phyloP scores from a whole-genome alignment of 1,284 basidiomycete species.

The Apiotrichum siamense region DNA sequence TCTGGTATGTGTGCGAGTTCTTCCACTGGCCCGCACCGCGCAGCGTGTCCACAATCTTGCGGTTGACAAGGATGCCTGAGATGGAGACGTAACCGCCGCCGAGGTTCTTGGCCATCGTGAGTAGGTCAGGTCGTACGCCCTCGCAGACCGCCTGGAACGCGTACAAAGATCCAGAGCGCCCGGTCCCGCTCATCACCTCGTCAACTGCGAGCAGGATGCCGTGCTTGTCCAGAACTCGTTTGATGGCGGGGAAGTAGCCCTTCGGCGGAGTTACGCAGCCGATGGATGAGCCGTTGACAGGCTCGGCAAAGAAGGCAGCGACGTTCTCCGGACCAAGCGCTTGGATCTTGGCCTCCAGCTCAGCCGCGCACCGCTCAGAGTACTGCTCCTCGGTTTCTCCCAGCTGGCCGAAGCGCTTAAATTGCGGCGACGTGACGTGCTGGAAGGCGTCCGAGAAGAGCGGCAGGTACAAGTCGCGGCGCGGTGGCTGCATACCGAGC shows the following conservation, averaged over 20 bases:
- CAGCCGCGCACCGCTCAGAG: conserved; percentile 64
- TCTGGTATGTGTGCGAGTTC: conserved; percentile 82
- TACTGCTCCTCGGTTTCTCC: conserved; percentile 69
- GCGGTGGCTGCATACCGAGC: conserved; percentile 20
- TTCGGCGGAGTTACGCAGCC: conserved; percentile 50
- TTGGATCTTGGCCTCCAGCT: conserved; percentile 75
- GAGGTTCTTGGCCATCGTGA: conserved; percentile 79
- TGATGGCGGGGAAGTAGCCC: conserved; percentile 57
- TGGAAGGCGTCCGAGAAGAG: conserved; percentile 47
- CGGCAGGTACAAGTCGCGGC: conserved; percentile 52
- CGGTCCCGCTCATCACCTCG: conserved; percentile 81
- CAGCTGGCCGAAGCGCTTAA: conserved; percentile 60
- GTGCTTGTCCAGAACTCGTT: conserved; percentile 73
- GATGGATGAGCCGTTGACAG: conserved; percentile 65
- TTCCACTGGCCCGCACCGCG: conserved; percentile 52
- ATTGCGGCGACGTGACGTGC: conserved; percentile 59
- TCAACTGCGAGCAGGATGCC: conserved; percentile 76
- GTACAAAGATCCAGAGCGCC: conserved; percentile 66
- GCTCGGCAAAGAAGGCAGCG: conserved; percentile 41
- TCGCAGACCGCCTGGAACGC: conserved; percentile 56
- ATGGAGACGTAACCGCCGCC: conserved; percentile 79
- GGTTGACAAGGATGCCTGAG: conserved; percentile 66
- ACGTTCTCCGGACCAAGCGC: conserved; percentile 73
- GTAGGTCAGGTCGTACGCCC: conserved; percentile 60
- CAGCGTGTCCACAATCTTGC: conserved; percentile 61